Evolutionary conservation across 2,329 filamentous ascomycete species (phyloP).

Genomic region (Nemania abortiva): DNA sequence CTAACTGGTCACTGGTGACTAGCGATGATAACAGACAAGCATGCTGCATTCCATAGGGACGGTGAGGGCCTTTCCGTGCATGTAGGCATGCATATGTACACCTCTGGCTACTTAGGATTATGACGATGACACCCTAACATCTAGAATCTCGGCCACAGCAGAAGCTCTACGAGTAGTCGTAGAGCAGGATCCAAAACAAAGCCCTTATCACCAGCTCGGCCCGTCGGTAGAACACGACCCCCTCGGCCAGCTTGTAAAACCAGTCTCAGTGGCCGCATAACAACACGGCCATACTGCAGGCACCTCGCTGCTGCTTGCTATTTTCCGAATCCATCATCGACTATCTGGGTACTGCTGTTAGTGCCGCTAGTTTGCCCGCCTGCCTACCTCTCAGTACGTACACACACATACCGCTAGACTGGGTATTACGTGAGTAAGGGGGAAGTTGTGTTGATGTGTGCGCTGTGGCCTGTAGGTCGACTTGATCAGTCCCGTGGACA

Average conservation of each 20-base stretch:
- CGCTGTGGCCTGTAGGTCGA: slow-evolving; percentile 10
- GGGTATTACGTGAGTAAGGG: slow-evolving; percentile 25
- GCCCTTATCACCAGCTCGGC: slow-evolving; percentile 24
- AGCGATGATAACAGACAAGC: slow-evolving; percentile 41
- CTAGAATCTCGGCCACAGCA: slow-evolving; percentile 24
- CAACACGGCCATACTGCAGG: slow-evolving; percentile 28
- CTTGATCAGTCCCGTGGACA: slow-evolving; percentile 26
- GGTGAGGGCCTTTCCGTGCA: slow-evolving; percentile 35
- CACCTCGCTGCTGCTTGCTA: slow-evolving; percentile 16
- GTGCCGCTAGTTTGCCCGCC: slow-evolving; percentile 12
- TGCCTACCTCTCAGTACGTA: neutral
- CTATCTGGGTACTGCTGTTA: slow-evolving; percentile 10
- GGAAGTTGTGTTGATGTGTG: slow-evolving; percentile 15
- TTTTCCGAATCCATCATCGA: slow-evolving; percentile 27
- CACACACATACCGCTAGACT: slow-evolving; percentile 28
- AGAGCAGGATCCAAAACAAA: slow-evolving; percentile 20
- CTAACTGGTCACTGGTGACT: slow-evolving; percentile 26
- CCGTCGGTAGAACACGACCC: slow-evolving; percentile 21
- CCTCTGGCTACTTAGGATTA: slow-evolving; percentile 16
- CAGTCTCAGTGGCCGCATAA: slow-evolving; percentile 36
- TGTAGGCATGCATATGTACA: slow-evolving; percentile 37
- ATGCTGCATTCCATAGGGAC: slow-evolving; percentile 43
- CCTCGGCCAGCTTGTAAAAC: slow-evolving; percentile 15
- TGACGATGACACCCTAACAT: slow-evolving; percentile 26
- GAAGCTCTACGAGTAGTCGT: slow-evolving; percentile 18